Base-by-base conservation (phyloP, 805 yeast genomes). In the Wickerhamiella shivajii region DNA sequence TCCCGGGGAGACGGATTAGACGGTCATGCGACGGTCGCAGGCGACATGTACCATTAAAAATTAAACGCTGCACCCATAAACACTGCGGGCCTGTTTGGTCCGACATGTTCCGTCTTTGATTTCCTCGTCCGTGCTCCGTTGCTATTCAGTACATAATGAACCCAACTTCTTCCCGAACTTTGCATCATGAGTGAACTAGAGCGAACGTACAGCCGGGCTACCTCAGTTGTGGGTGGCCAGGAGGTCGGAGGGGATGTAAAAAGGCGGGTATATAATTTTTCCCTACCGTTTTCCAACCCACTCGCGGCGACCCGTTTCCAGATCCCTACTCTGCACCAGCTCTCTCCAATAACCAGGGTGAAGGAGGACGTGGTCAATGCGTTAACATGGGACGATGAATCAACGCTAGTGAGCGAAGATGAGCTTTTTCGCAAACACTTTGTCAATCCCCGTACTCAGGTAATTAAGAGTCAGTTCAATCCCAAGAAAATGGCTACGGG, bases 361-460 rank as follows among this genome's bases (percentile, higher is more conserved):
- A 37, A 21, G 33, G 36, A 30, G 28, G 36, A 31, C 27, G 29
- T 20, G 27, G 27, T 20, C 24, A 33, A 24, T 19, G 36, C 30
- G 37, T 41, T 10, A 46, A 44, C 20, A 47, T 27, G 52, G 15
- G 48, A 53, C 14, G 53, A 47, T 24, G 39, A 40, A 12, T 48
- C 46, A 26, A 42, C 50, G 24, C 51, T 57, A 22, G 60, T 55
- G 15, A 39, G 63, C 76, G 0, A 63, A 74, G 18, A 57, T 67
- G 26, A 74, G 83, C 0, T 3, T 4, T 29, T 24, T n/a, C 29
- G 17, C 4, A 16, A 27, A 12, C 12, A 24, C 67, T 62, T 71
- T 21, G 85, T 74, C 38, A 74, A 76, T 45, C 72, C 74, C 1
- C 63, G 90, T 33, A 52, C 75, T 14, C 59, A 75, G 17, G 94